phyloP scores from a whole-genome alignment of 1,139 yeast genomes.

The Hemisphaericaspora xylanilytica region DNA sequence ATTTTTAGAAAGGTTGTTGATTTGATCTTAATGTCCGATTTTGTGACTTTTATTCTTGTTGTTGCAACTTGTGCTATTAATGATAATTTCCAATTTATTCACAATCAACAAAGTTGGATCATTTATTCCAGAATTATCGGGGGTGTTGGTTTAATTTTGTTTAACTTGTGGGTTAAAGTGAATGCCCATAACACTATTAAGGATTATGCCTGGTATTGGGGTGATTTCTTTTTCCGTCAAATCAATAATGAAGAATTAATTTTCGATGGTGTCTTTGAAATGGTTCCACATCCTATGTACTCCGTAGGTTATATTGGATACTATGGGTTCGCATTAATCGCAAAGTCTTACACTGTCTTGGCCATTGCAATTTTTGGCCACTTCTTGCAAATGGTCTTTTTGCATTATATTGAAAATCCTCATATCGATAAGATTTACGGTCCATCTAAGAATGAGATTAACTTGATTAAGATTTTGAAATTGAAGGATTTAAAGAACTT shows the following conservation, averaged over 20 bases:
- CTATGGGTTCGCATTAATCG: conserved; percentile 78
- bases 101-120: conserved; percentile 34
- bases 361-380: conserved; percentile 76
- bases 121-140: conserved; percentile 36
- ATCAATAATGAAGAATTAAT: conserved; percentile 72
- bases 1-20: conserved; percentile 79
- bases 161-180: conserved; percentile 82
- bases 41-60: conserved; percentile 69
- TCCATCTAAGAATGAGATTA: conserved; percentile 40
- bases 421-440: conserved; percentile 82
- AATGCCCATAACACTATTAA: conserved; percentile 89
- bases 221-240: conserved; percentile 84
- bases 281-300: conserved; percentile 94
- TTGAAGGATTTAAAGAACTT: conserved; percentile 45
- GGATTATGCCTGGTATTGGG: conserved; percentile 97
- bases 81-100: conserved; percentile 40
- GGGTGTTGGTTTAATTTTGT: conserved; percentile 55
- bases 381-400: conserved; percentile 72
- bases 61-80: conserved; percentile 58
- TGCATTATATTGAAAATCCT: conserved; percentile 79
- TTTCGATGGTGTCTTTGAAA: conserved; percentile 87
- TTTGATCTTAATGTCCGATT: conserved; percentile 82
- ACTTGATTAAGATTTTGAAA: conserved; percentile 34
- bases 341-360: conserved; percentile 73
- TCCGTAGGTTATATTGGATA: conserved; percentile 88